Conservation (phyloP, 2,329 filamentous ascomycete species). For the Myriosclerotinia curreyana region DNA sequence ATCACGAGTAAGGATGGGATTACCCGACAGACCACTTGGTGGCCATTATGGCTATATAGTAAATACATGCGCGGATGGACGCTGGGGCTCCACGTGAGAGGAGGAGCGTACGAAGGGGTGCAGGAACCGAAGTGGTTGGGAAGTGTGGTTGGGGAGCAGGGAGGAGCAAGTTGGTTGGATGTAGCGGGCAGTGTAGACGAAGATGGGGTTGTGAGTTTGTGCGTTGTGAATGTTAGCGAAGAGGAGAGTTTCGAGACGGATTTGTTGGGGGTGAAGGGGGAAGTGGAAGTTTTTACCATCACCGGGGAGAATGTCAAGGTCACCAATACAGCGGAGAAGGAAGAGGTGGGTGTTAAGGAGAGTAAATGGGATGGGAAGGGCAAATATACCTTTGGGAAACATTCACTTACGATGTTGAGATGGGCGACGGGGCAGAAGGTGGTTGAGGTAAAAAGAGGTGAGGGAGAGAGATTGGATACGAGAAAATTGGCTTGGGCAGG, state of each 20-base stretch:
- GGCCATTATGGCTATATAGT: constrained; percentile 59
- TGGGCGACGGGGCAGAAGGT: constrained; percentile 42
- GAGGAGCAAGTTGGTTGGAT: constrained; percentile 63
- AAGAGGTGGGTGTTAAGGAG: constrained; percentile 60
- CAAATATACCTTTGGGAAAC: constrained; percentile 63
- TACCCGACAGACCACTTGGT: constrained; percentile 63
- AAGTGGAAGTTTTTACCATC: constrained; percentile 61
- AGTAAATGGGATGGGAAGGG: constrained; percentile 62
- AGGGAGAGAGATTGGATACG: constrained; percentile 31
- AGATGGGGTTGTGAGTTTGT: constrained; percentile 61
- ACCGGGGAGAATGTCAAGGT: constrained; percentile 54
- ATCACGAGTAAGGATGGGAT: constrained; percentile 60
- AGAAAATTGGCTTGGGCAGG: constrained; percentile 36
- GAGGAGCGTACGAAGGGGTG: constrained; percentile 62
- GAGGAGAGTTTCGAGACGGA: constrained; percentile 56
- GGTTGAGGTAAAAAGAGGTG: constrained; percentile 30
- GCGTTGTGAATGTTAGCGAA: constrained; percentile 70
- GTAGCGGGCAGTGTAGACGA: constrained; percentile 59
- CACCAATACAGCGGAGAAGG: constrained; percentile 59
- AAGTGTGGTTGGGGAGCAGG: constrained; percentile 55
- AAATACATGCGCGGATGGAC: constrained; percentile 72
- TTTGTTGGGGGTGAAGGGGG: constrained; percentile 54
- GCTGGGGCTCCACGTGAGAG: constrained; percentile 62
- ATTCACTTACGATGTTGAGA: constrained; percentile 66
- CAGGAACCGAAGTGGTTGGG: constrained; percentile 65